Evolutionary conservation across 768 basidiomycete genomes (phyloP).

Genomic region (Udeniomyces megalosporus): DNA sequence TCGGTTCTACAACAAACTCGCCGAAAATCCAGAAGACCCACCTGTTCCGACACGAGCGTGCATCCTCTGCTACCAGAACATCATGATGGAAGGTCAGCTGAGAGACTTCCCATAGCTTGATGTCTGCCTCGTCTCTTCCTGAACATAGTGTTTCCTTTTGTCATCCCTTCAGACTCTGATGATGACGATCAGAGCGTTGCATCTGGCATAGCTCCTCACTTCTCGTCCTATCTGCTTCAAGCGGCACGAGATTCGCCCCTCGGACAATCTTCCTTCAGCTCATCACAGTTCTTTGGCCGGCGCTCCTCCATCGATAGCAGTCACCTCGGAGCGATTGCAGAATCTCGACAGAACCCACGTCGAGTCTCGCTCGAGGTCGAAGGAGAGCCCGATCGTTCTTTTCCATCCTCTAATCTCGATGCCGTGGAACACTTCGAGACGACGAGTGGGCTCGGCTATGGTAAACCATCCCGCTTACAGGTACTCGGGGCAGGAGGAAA

Average conservation of each 20-base stretch:
- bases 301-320: neutral
- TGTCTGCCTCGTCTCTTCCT: too few relatives aligned
- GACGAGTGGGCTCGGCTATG: neutral
- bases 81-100: too few relatives aligned
- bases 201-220: neutral
- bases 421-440: conserved; percentile 26
- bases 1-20: conserved; percentile 84
- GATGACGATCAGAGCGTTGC: neutral
- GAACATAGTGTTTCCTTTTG: too few relatives aligned
- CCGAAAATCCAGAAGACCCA: conserved; percentile 38
- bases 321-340: neutral
- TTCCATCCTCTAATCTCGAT: conserved; percentile 46
- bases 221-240: neutral
- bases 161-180: neutral
- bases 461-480: conserved; percentile 31
- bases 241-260: neutral
- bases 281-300: neutral
- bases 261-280: neutral
- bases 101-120: neutral
- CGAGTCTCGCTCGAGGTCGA: neutral
- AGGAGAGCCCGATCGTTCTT: neutral
- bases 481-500: neutral
- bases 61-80: too few relatives aligned
- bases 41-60: neutral
- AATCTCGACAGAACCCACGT: neutral